Evolutionary conservation across 352 stramenopile species (phyloP).

Genomic region (Pythium angustatum): DNA sequence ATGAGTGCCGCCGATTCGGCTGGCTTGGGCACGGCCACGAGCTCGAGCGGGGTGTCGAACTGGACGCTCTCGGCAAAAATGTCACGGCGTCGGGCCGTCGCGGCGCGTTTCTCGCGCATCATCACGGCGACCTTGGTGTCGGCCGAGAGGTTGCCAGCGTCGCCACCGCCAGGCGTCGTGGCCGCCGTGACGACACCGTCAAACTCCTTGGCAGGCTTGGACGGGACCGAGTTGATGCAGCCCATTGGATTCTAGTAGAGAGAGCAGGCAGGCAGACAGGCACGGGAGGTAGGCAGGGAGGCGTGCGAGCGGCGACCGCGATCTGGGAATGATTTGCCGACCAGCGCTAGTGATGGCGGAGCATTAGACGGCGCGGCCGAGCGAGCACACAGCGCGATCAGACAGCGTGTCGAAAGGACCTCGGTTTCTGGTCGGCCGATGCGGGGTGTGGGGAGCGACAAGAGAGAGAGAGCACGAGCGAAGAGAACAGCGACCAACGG

Average conservation of each 20-base stretch:
- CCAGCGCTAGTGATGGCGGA: not conserved
- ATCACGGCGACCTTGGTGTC: constrained; percentile 59
- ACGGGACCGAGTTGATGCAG: constrained; percentile 63
- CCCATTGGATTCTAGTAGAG: constrained; percentile 37
- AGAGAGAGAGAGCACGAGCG: not conserved
- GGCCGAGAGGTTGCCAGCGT: constrained; percentile 2
- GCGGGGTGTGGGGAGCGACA: not conserved
- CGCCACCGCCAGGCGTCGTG: constrained; percentile 6
- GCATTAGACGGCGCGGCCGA: not conserved
- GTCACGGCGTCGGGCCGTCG: constrained; percentile 58
- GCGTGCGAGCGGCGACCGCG: constrained; percentile 1
- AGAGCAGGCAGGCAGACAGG: not conserved
- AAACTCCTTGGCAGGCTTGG: constrained; percentile 44
- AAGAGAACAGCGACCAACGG: not conserved
- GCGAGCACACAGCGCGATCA: not conserved
- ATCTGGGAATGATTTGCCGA: constrained; percentile 16
- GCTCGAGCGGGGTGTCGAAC: constrained; percentile 62
- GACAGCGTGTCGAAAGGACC: not conserved
- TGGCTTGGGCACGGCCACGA: constrained; percentile 68
- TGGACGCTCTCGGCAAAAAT: constrained; percentile 77
- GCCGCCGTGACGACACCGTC: constrained; percentile 38
- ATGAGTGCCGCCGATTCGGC: constrained; percentile 68
- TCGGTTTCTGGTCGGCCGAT: constrained; percentile 13
- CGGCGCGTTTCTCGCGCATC: constrained; percentile 69
- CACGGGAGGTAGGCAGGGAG: not conserved